Evolutionary conservation across 345 rosid genomes (phyloP), one percentile per base, ranked within the genome.

Genomic region (Lumnitzera racemosa): DNA sequence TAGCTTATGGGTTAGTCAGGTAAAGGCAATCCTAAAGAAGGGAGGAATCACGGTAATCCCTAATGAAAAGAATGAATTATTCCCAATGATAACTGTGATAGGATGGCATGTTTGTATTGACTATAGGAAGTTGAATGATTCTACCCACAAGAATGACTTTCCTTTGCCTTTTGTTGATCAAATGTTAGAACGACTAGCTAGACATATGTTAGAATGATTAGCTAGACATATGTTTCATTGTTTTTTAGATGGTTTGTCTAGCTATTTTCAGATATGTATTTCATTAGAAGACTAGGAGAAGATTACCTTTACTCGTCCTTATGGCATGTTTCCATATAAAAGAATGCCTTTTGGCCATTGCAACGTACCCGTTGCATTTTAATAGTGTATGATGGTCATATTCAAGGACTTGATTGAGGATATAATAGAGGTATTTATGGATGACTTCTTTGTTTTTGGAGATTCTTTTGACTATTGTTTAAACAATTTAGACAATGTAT

Each of bases 261-360:
- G 53, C 8, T 59, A 59, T 59, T 47, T 29, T 13, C 63, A 48
- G 17, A 48, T 59, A 1, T 2, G 4, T 5, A 11, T 55, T 11
- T 2, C 11, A n/a, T 11, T 17, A 7, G 1, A 54, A 54, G 29
- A 25, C 7, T 13, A 17, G 11, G 4, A 4, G 27, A 15, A 47
- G 15, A 48, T 11, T 0, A 46, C 16, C 2, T 55, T 56, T 24
- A 64, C 25, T 23, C 48, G 25, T 24, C 53, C 47, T 12, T 48
- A 47, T 2, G 29, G 25, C 3, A 27, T 10, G 0, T 64, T 20
- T 29, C 36, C 55, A 1, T 55, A 43, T 9, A 9, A 17, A 8
- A 55, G 55, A 12, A 56, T 64, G 61, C 55, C 67, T 5, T 55
- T 56, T 64, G 55, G 61, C 11, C 15, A 56, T 1, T 64, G 61